Conservation (phyloP, 768 basidiomycete species). For the Lactifluus piperatus region DNA sequence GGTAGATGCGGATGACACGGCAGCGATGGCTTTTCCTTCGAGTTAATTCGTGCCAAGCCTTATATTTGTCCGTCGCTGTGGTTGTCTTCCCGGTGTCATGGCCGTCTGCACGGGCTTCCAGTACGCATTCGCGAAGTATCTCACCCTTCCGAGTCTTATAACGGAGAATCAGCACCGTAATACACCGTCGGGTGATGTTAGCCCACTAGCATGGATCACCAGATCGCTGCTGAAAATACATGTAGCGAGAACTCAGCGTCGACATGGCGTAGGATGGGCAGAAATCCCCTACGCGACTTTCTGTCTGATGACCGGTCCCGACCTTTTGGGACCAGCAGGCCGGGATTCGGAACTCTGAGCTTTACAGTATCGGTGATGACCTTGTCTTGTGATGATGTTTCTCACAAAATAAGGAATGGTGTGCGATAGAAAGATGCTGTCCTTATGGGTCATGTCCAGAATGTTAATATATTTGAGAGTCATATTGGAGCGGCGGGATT, state of each 20-base stretch:
- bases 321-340: neutral
- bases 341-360: neutral
- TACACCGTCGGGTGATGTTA: constrained; percentile 1
- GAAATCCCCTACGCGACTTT: neutral
- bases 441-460: no score
- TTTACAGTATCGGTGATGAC: neutral
- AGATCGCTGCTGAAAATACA: no score
- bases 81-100: neutral
- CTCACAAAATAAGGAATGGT: neutral
- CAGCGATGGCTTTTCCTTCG: neutral
- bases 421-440: no score
- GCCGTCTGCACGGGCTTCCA: neutral
- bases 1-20: neutral
- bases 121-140: neutral
- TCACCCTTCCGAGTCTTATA: constrained; percentile 1
- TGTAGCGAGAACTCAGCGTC: neutral
- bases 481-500: neutral
- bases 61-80: neutral
- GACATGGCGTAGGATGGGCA: neutral
- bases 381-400: neutral
- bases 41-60: constrained; percentile 1
- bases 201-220: neutral
- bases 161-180: neutral
- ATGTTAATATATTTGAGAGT: no score
- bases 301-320: neutral